A percentile compares a stretch with the other conserved stretches of the same genome.
These are phyloP conservation scores for Neoboletus subvelutipes DNA, from an alignment of 768 basidiomycete genomes.

Conservation along the genomic window DNA sequence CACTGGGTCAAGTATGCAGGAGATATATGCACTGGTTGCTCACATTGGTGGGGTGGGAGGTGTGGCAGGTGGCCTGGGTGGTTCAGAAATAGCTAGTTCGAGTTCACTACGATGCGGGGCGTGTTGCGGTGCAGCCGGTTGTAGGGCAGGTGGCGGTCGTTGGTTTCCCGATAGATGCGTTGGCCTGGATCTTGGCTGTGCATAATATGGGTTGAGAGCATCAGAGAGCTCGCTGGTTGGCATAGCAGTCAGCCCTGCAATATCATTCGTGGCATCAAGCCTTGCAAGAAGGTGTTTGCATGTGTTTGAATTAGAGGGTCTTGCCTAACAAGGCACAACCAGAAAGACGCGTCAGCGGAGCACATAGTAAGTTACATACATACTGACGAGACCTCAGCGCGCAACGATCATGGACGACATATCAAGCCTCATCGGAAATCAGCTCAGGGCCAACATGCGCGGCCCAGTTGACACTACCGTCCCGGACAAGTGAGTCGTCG, in stretches of 20 bases:
- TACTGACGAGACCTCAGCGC: not conserved
- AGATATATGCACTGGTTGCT: constrained; percentile 16
- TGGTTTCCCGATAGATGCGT: constrained; percentile 14
- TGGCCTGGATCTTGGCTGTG: constrained; percentile 40
- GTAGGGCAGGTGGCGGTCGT: constrained; percentile 28
- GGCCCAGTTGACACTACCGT: constrained; percentile 48
- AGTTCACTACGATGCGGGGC: constrained; percentile 64
- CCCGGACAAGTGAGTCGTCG: constrained; percentile 69
- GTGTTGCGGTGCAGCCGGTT: constrained; percentile 39
- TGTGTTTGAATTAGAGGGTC: constrained; percentile 31
- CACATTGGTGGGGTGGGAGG: constrained; percentile 40
- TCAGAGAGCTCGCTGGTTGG: constrained; percentile 74
- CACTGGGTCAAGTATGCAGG: too few relatives aligned
- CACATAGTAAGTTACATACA: not conserved
- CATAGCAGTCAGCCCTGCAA: constrained; percentile 35
- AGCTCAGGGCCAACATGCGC: constrained; percentile 42
- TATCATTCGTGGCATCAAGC: not conserved
- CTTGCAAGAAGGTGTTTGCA: constrained; percentile 23
- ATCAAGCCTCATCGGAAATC: constrained; percentile 57
- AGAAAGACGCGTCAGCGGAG: constrained; percentile 42
- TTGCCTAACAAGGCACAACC: constrained; percentile 22
- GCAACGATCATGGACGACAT: constrained; percentile 36
- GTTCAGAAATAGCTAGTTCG: constrained; percentile 57
- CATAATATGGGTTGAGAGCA: constrained; percentile 70
- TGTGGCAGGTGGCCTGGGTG: constrained; percentile 25